phyloP scores from a whole-genome alignment of 768 basidiomycete species.

The Lentinula lateritia region DNA sequence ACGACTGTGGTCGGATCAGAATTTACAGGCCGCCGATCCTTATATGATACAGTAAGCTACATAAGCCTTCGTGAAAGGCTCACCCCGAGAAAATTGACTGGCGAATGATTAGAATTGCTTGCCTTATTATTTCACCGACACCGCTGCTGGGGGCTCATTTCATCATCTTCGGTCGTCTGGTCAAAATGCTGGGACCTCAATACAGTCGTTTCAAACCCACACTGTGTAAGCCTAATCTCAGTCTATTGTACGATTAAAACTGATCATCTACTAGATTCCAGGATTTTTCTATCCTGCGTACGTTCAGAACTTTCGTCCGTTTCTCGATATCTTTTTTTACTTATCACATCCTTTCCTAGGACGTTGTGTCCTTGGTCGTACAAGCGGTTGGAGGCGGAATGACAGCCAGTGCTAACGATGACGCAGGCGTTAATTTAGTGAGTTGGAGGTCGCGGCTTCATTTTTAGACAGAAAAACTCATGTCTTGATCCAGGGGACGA shows the following conservation, averaged over 20 bases:
- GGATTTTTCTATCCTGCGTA: slow-evolving; percentile 34
- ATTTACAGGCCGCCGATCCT: slow-evolving; percentile 15
- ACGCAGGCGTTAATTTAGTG: background rate
- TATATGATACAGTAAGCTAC: slow-evolving; percentile 39
- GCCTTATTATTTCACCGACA: slow-evolving; percentile 51
- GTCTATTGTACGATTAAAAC: background rate
- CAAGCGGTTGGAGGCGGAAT: slow-evolving; percentile 53
- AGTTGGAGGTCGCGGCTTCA: background rate
- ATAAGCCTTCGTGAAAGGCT: no score
- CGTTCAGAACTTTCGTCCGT: background rate
- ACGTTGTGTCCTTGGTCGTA: slow-evolving; percentile 45
- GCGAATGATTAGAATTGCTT: slow-evolving; percentile 31
- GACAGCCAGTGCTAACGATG: slow-evolving; percentile 27
- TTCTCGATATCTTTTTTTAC: no score
- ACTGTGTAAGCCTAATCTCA: slow-evolving; percentile 28
- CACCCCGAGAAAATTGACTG: background rate
- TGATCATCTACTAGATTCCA: slow-evolving; percentile 28
- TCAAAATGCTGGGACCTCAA: slow-evolving; percentile 33
- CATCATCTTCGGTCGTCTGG: slow-evolving; percentile 46
- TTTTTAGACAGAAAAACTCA: slow-evolving; percentile 2
- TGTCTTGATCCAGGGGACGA: slow-evolving; percentile 29
- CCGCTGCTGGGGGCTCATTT: slow-evolving; percentile 58
- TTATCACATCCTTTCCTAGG: slow-evolving; percentile 16
- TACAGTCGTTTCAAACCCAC: slow-evolving; percentile 42
- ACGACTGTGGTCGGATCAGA: slow-evolving; percentile 30